These are phyloP conservation scores for Leucocoprinus birnbaumii DNA, from an alignment of 768 basidiomycete genomes.

Conservation along the genomic window DNA sequence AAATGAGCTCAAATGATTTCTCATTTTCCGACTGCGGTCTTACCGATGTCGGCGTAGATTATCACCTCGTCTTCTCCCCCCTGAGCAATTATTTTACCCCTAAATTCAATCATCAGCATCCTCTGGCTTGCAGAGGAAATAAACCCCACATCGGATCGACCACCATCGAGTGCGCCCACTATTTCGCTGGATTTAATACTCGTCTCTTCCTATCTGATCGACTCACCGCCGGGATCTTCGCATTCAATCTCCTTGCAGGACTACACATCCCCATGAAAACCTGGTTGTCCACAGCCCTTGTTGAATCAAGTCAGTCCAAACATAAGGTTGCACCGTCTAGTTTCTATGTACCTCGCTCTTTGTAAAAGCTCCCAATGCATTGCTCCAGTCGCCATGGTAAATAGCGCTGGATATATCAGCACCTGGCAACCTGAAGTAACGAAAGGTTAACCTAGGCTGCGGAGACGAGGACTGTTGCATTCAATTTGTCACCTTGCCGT, in stretches of 20 bases:
- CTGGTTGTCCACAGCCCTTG: constrained; percentile 88
- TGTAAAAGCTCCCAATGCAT: constrained; percentile 95
- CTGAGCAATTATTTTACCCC: constrained; percentile 72
- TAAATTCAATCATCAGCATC: constrained; percentile 25
- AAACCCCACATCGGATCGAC: constrained; percentile 80
- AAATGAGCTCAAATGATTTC: neutral
- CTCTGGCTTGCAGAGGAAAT: neutral
- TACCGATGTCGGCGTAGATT: constrained; percentile 79
- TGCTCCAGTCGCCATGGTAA: constrained; percentile 94
- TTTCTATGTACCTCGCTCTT: constrained; percentile 60
- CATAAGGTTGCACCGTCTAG: constrained; percentile 15
- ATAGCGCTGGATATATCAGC: constrained; percentile 91
- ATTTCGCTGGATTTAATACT: neutral
- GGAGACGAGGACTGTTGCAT: no score
- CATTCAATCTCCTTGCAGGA: constrained; percentile 80
- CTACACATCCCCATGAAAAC: constrained; percentile 97
- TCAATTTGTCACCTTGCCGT: constrained; percentile 57
- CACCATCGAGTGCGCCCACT: constrained; percentile 92
- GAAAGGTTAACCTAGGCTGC: neutral
- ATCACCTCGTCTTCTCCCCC: constrained; percentile 79
- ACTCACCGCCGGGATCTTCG: constrained; percentile 86
- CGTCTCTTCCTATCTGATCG: neutral
- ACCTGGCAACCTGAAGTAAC: constrained; percentile 68
- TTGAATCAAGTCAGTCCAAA: neutral
- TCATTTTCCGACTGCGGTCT: constrained; percentile 23